A percentile compares a stretch with the other conserved stretches of the same genome.
Evolutionary conservation across 1,284 basidiomycete species (phyloP).

Genomic region (Ganoderma leucocontextum): DNA sequence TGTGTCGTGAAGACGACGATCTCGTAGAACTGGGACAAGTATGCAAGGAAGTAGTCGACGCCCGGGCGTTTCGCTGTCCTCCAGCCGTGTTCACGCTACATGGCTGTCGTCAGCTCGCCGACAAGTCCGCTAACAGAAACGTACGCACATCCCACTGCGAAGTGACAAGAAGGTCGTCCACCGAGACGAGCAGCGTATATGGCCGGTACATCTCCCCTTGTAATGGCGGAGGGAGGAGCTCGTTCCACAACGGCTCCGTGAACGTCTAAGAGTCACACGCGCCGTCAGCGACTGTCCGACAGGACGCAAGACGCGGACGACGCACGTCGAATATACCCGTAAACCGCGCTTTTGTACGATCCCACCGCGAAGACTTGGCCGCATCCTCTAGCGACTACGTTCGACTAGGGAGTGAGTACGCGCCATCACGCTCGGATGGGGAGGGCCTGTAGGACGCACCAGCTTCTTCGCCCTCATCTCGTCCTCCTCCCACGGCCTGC

Average conservation of each 20-base stretch:
- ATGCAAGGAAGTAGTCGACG: constrained; percentile 96
- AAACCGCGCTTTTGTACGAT: constrained; percentile 66
- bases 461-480: constrained; percentile 47
- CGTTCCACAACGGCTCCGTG: constrained; percentile 92
- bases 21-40: constrained; percentile 98
- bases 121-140: background rate
- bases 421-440: constrained; percentile 6
- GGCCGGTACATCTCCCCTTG: constrained; percentile 89
- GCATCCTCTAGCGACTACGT: constrained; percentile 62
- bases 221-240: constrained; percentile 89
- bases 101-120: constrained; percentile 13
- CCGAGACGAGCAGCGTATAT: constrained; percentile 90
- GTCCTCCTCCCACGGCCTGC: constrained; percentile 45
- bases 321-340: constrained; percentile 71
- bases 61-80: constrained; percentile 94
- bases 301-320: constrained; percentile 19
- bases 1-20: constrained; percentile 96
- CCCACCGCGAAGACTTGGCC: constrained; percentile 62
- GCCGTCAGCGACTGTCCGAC: constrained; percentile 12
- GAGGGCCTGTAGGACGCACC: constrained; percentile 46
- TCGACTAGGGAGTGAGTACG: constrained; percentile 14
- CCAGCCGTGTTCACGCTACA: constrained; percentile 86
- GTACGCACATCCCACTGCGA: constrained; percentile 93
- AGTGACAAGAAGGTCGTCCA: constrained; percentile 93
- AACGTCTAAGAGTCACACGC: constrained; percentile 66